phyloP scores from a whole-genome alignment of 2,329 filamentous ascomycete genomes.

The Biscogniauxia sp. region DNA sequence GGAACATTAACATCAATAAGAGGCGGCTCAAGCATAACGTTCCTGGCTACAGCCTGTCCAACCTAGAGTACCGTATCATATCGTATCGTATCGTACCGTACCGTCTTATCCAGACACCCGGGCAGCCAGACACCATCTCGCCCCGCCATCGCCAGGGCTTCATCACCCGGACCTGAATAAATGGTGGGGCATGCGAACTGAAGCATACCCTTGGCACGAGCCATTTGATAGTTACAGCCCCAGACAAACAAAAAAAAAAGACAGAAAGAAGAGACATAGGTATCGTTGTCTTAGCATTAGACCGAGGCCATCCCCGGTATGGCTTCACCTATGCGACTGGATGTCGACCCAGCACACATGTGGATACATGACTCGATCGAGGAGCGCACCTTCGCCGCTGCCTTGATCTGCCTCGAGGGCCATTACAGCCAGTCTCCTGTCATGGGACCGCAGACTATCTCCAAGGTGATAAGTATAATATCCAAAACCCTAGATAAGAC shows the following conservation, averaged over 20 bases:
- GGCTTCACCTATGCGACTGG: constrained; percentile 23
- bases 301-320: constrained; percentile 7
- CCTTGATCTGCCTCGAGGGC: constrained; percentile 60
- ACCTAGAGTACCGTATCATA: no score
- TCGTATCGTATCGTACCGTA: no score
- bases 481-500: constrained; percentile 63
- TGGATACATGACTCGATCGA: constrained; percentile 54
- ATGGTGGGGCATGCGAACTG: not conserved
- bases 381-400: constrained; percentile 60
- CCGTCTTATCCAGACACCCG: not conserved
- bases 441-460: constrained; percentile 56
- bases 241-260: no score
- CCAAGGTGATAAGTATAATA: constrained; percentile 56
- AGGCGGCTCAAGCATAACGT: no score
- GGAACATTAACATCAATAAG: no score
- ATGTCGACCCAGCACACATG: constrained; percentile 25
- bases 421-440: constrained; percentile 57
- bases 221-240: no score
- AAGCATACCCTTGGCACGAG: not conserved
- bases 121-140: not conserved
- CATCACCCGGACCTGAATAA: not conserved
- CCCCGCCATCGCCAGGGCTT: not conserved
- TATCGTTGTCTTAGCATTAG: not conserved
- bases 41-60: no score
- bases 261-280: not conserved